Evolutionary conservation across 331 rosid genomes (phyloP).

Genomic region (Acacia pycnantha): DNA sequence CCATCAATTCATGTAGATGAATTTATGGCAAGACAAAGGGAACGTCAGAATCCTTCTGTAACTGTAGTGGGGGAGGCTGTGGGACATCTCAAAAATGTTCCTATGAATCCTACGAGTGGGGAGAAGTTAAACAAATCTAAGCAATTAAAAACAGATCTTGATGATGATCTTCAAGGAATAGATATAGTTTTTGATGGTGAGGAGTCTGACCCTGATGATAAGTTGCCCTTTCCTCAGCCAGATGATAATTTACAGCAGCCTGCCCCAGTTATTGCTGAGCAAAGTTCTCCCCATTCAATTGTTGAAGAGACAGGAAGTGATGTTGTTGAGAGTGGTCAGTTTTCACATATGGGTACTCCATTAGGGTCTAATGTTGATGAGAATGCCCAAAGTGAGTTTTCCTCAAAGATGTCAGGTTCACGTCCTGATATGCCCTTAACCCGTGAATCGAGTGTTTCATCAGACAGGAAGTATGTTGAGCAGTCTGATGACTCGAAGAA

Average conservation of each 20-base stretch:
- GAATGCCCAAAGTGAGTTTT: conserved; percentile 76
- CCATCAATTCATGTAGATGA: conserved; percentile 99
- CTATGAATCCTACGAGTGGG: conserved; percentile 44
- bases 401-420: conserved; percentile 87
- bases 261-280: conserved; percentile 67
- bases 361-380: conserved; percentile 72
- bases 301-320: conserved; percentile 97
- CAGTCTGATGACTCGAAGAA: conserved; percentile 69
- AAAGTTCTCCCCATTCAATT: conserved; percentile 91
- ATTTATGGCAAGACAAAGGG: conserved; percentile 98
- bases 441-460: conserved; percentile 86
- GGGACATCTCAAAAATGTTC: conserved; percentile 57
- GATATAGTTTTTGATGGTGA: conserved; percentile 96
- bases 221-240: conserved; percentile 86
- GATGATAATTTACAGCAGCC: conserved; percentile 85
- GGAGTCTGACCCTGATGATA: conserved; percentile 90
- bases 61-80: conserved; percentile 71
- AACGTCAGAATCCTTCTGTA: conserved; percentile 81
- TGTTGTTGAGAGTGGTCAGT: conserved; percentile 62
- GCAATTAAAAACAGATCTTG: conserved; percentile 78
- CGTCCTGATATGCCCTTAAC: conserved; percentile 71
- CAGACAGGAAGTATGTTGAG: conserved; percentile 82
- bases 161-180: conserved; percentile 96
- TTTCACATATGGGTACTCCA: conserved; percentile 70
- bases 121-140: conserved; percentile 80